Evolutionary conservation across 1,139 yeast species (phyloP), one percentile per base, ranked within the genome.

Genomic region (Hansenula lynferdii): DNA sequence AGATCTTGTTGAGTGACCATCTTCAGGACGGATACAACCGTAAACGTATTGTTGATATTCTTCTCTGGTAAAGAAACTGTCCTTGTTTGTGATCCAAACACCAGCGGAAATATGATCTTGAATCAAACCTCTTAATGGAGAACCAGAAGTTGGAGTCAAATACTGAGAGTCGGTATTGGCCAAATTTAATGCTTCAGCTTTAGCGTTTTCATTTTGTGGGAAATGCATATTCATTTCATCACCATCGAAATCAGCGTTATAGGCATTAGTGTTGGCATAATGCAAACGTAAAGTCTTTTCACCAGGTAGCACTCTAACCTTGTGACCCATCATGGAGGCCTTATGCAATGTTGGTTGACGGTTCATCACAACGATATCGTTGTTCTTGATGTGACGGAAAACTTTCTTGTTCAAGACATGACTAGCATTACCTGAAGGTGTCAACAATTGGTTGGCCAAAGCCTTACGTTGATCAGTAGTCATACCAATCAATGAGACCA

Each of bases 221-320:
- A 94, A 92, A 68, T 94, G 99, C 97, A 94, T 85, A 62, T 94
- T 94, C 99, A 94, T 94, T 70, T 94, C 99, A 67, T 94, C 99
- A 70, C 99, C 99, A 69, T 94, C 99, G 57, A 94, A 94, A 76
- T 94, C 99, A 31, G 98, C 98, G 64, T 92, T 94, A 66, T 89
- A 89, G 38, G 98, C 97, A 69, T 97, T 97, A 35, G 98, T 94
- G 62, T 94, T 94, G 52, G 99, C 98, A 64, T 94, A 94, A 64
- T 94, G 99, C 63, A 94, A 73, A 61, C 99, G 79, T 53, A 94
- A 72, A 5, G 98, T 94, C 70, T 94, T 94, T 60, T 94, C 98
- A 45, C 96, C 95, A 4, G 97, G 98, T 54, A 94, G 72, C 28
- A 94, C 97, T 56, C 97, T 78, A 34, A 92, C 98, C 60, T 84